A percentile compares a stretch with the other conserved stretches of the same genome.
These are phyloP conservation scores for Oryza australiensis DNA, from an alignment of 176 grass and related monocot genomes.

Conservation along the genomic window DNA sequence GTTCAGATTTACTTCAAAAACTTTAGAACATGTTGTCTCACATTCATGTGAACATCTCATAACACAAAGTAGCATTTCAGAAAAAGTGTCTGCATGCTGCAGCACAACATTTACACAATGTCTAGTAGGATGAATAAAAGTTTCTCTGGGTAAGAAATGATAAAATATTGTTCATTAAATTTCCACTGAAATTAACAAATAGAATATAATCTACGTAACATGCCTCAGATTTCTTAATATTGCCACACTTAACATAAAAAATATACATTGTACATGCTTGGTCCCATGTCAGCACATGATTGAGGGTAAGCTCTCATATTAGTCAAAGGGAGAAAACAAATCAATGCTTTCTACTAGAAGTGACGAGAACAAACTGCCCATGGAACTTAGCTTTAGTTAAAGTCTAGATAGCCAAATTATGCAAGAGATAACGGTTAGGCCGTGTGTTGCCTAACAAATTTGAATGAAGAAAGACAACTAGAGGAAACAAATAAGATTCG, in stretches of 20 bases:
- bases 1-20: background rate
- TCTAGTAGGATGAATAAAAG: background rate
- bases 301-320: background rate
- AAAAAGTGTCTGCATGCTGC: background rate
- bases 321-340: background rate
- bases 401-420: background rate
- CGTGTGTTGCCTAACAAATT: conserved; percentile 20
- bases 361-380: background rate
- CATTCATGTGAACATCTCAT: background rate
- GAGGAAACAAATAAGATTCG: background rate
- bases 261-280: background rate
- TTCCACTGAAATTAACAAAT: background rate
- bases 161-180: background rate
- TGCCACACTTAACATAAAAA: background rate
- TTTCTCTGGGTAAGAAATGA: background rate
- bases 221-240: background rate
- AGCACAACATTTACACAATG: background rate
- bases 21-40: background rate
- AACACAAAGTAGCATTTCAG: background rate
- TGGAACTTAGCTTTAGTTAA: background rate
- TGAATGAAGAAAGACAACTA: conserved; percentile 22
- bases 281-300: background rate
- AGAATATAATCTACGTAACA: background rate
- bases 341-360: background rate
- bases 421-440: conserved; percentile 17